phyloP scores from a whole-genome alignment of 2,329 filamentous ascomycete genomes.

The Arthrobotrys megalospora region DNA sequence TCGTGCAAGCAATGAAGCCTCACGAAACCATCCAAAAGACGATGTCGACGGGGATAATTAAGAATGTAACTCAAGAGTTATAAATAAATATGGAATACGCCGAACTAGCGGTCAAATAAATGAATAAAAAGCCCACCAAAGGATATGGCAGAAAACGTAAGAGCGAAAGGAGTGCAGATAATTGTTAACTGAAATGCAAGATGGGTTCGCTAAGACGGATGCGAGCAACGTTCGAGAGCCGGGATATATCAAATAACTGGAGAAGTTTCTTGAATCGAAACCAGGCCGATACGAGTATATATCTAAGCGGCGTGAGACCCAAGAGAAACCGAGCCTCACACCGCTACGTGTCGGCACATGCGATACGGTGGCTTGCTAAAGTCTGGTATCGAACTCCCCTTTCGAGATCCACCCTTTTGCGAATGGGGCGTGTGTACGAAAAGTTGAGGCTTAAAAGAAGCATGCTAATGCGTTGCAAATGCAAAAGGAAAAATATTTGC shows the following conservation, averaged over 20 bases:
- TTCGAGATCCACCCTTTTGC: constrained; percentile 10
- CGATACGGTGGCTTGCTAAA: constrained; percentile 33
- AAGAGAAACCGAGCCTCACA: constrained; percentile 37
- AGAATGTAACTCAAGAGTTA: constrained; percentile 51
- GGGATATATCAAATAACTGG: constrained; percentile 50
- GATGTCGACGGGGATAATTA: constrained; percentile 12
- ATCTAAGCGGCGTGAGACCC: constrained; percentile 20
- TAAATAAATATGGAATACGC: constrained; percentile 40
- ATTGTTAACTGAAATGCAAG: constrained; percentile 2
- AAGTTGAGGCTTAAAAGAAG: constrained; percentile 33
- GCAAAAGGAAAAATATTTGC: constrained; percentile 35
- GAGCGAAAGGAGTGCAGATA: constrained; percentile 39
- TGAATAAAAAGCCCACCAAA: constrained; percentile 17
- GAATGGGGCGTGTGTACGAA: neutral
- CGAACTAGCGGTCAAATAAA: constrained; percentile 24
- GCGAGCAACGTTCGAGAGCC: constrained; percentile 24
- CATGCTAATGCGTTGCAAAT: constrained; percentile 26
- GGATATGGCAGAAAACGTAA: constrained; percentile 32
- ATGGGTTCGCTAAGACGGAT: constrained; percentile 38
- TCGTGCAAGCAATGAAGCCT: constrained; percentile 11
- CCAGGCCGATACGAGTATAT: constrained; percentile 35
- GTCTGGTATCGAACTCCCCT: constrained; percentile 28
- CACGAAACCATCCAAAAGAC: constrained; percentile 20
- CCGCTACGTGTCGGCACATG: constrained; percentile 24
- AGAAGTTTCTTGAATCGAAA: constrained; percentile 34